These are phyloP conservation scores for Citrus hindsii DNA, from an alignment of 345 rosid genomes.

Conservation along the genomic window DNA sequence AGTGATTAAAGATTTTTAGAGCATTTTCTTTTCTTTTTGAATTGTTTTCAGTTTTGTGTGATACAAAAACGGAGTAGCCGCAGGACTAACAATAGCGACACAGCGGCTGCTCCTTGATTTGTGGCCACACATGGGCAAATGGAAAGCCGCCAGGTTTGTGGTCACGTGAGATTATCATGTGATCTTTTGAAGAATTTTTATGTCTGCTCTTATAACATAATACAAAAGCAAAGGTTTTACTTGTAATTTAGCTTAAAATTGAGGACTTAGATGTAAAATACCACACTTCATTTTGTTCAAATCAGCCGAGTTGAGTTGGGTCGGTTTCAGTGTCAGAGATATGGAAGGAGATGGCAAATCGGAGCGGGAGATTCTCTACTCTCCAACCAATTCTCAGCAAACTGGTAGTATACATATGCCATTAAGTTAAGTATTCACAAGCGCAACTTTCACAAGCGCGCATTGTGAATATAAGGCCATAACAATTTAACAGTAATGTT, in stretches of 20 bases:
- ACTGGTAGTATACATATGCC: constrained; percentile 22
- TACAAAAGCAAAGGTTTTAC: too few species aligned
- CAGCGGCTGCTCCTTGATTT: background rate
- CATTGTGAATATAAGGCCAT: background rate
- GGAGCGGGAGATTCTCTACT: constrained; percentile 10
- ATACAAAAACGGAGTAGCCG: too few species aligned
- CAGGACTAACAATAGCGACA: too few species aligned
- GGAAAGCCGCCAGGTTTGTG: background rate
- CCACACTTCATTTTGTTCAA: background rate
- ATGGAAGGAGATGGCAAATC: constrained; percentile 20
- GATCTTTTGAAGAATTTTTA: background rate
- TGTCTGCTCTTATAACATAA: too few species aligned
- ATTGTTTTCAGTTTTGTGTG: background rate
- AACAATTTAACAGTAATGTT: background rate
- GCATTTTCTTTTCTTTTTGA: too few species aligned
- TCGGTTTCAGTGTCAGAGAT: background rate
- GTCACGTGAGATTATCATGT: background rate
- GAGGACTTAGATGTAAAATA: background rate
- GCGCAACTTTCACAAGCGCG: background rate
- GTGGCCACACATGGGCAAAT: background rate
- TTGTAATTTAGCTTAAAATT: too few species aligned
- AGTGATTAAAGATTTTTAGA: background rate
- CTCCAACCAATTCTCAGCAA: constrained; percentile 40
- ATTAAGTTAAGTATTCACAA: background rate
- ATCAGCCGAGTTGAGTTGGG: background rate